Evolutionary conservation across 306 rosid species (phyloP).

Genomic region (Quercus wislizeni): DNA sequence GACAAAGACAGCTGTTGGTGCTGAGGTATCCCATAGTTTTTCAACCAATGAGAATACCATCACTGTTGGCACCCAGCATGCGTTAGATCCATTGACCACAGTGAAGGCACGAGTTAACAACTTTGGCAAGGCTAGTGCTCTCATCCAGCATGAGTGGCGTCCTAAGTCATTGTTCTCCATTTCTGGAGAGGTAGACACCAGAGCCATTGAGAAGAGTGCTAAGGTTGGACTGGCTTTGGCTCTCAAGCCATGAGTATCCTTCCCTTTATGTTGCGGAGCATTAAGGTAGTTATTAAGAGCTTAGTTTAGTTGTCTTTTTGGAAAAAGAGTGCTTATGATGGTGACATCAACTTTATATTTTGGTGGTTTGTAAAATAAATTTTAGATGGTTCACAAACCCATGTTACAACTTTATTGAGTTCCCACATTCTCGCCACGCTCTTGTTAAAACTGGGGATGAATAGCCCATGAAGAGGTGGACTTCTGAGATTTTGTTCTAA

Average conservation of each 20-base stretch:
- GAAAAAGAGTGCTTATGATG: slow-evolving; percentile 3
- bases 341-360: neutral
- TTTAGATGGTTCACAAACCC: slow-evolving; percentile 18
- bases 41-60: slow-evolving; percentile 69
- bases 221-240: slow-evolving; percentile 81
- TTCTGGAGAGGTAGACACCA: slow-evolving; percentile 92
- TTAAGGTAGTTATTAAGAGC: slow-evolving; percentile 40
- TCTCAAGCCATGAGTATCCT: slow-evolving; percentile 65
- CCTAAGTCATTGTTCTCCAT: slow-evolving; percentile 79
- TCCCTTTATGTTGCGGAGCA: slow-evolving; percentile 24
- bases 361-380: slow-evolving; percentile 40
- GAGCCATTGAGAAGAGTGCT: slow-evolving; percentile 84
- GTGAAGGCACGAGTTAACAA: slow-evolving; percentile 74
- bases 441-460: slow-evolving; percentile 11
- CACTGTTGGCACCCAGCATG: slow-evolving; percentile 74
- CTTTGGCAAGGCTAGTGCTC: slow-evolving; percentile 67
- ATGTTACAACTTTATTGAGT: neutral
- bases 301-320: slow-evolving; percentile 29
- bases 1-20: slow-evolving; percentile 78
- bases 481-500: slow-evolving; percentile 6
- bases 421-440: slow-evolving; percentile 1
- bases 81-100: slow-evolving; percentile 71
- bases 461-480: slow-evolving; percentile 18
- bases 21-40: slow-evolving; percentile 68
- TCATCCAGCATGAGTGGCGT: slow-evolving; percentile 96